A percentile compares a stretch with the other conserved stretches of the same genome.
Evolutionary conservation across 2,329 filamentous ascomycete species (phyloP).

Genomic region (Colletotrichum sojae): DNA sequence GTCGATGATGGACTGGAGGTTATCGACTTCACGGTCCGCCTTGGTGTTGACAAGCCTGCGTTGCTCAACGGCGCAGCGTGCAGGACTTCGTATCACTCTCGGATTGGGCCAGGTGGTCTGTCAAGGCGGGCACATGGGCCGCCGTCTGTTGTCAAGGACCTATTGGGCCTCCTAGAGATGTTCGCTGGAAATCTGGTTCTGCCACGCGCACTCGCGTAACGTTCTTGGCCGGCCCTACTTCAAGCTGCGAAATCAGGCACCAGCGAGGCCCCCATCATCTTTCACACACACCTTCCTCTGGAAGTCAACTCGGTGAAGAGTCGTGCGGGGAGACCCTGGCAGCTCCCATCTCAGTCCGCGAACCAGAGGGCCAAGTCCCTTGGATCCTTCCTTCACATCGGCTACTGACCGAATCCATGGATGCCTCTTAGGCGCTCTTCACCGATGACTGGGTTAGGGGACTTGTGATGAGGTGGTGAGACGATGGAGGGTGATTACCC

Average conservation of each 20-base stretch:
- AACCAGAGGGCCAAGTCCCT: conserved; percentile 14
- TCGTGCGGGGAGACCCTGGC: background rate
- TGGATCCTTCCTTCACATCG: background rate
- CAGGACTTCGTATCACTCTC: conserved; percentile 3
- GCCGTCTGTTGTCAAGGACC: conserved; percentile 15
- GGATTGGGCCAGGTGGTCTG: conserved; percentile 1
- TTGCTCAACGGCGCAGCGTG: background rate
- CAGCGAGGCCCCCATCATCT: background rate
- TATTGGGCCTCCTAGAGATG: conserved; percentile 11
- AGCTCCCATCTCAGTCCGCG: conserved; percentile 1
- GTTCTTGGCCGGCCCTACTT: conserved; percentile 2
- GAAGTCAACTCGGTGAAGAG: background rate
- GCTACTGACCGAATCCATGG: conserved; percentile 11
- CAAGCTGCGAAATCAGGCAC: conserved; percentile 8
- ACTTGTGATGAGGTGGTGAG: background rate
- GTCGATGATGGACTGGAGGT: background rate
- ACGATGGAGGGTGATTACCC: conserved; percentile 19
- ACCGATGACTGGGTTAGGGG: conserved; percentile 24
- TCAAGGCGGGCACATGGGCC: conserved; percentile 19
- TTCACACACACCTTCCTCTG: background rate
- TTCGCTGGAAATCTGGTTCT: background rate
- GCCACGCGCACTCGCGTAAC: conserved; percentile 26
- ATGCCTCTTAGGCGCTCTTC: conserved; percentile 14
- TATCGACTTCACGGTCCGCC: background rate
- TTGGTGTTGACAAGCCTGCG: background rate